Evolutionary conservation across 176 grass and related monocot genomes (phyloP).

Genomic region (Oryza nivara): DNA sequence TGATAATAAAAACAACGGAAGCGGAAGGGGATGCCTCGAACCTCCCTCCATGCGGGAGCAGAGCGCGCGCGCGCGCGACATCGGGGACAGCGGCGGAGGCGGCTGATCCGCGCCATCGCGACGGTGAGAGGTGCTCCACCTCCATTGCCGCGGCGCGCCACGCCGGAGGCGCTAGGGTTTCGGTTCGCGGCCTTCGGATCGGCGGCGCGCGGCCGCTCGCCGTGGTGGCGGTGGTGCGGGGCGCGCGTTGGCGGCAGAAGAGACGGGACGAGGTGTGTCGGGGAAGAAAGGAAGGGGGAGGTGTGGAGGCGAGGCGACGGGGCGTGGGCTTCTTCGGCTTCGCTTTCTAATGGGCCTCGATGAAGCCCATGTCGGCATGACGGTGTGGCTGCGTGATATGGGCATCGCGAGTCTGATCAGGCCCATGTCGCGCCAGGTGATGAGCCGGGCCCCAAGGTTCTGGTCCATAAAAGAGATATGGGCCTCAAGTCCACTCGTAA

Average conservation of each 20-base stretch:
- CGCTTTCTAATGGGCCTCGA: background rate
- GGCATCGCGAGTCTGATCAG: background rate
- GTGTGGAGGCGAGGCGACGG: background rate
- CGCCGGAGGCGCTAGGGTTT: background rate
- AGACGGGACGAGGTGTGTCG: background rate
- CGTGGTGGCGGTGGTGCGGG: background rate
- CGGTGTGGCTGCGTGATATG: background rate
- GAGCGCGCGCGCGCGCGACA: background rate
- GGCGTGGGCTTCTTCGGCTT: background rate
- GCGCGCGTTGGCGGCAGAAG: background rate
- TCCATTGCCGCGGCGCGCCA: background rate
- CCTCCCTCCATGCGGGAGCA: background rate
- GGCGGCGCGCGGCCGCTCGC: background rate
- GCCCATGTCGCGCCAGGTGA: too few relatives aligned
- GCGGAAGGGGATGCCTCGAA: background rate
- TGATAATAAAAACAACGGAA: background rate
- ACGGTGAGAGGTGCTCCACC: background rate
- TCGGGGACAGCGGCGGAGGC: background rate
- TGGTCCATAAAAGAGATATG: too few relatives aligned
- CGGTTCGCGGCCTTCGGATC: background rate
- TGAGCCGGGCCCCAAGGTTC: too few relatives aligned
- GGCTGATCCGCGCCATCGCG: background rate
- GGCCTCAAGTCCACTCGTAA: too few relatives aligned
- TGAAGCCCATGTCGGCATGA: background rate
- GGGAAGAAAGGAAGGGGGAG: background rate